These are phyloP conservation scores for Mrakia frigida DNA, from an alignment of 768 basidiomycete species.

Conservation along the genomic window DNA sequence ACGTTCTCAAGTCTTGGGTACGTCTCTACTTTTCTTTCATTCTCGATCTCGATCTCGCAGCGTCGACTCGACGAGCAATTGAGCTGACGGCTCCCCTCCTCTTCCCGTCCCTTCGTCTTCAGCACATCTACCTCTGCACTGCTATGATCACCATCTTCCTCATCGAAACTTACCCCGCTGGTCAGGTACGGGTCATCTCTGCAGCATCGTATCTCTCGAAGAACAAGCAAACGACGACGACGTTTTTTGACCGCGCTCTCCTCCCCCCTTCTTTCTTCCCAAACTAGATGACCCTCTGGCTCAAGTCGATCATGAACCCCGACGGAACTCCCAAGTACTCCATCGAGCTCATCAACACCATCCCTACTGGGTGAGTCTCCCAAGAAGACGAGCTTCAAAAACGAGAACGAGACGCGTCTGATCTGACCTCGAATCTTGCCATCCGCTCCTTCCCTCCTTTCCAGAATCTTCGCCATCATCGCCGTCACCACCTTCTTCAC, in stretches of 20 bases:
- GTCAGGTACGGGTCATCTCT: neutral
- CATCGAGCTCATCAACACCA: conserved; percentile 23
- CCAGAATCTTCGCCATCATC: conserved; percentile 23
- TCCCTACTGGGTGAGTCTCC: conserved; percentile 18
- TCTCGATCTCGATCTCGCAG: too few relatives aligned
- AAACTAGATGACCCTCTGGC: conserved; percentile 21
- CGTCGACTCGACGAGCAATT: too few relatives aligned
- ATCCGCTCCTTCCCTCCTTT: too few relatives aligned
- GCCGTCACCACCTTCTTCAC: conserved; percentile 27
- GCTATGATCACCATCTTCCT: neutral
- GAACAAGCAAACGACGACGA: too few relatives aligned
- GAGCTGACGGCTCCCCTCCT: neutral
- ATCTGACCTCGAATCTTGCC: too few relatives aligned
- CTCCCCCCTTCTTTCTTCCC: neutral
- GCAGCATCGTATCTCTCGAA: too few relatives aligned
- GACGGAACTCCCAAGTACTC: conserved; percentile 14
- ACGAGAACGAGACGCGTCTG: too few relatives aligned
- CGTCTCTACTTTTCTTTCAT: neutral
- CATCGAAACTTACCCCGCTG: conserved; percentile 25
- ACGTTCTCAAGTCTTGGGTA: conserved; percentile 15
- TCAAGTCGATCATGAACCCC: conserved; percentile 18
- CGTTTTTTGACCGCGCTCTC: neutral
- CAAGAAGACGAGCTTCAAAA: too few relatives aligned
- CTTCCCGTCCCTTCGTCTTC: neutral
- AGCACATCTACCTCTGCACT: conserved; percentile 16